phyloP scores from a whole-genome alignment of 2,329 filamentous ascomycete genomes.

The Hymenoscyphus scutula region DNA sequence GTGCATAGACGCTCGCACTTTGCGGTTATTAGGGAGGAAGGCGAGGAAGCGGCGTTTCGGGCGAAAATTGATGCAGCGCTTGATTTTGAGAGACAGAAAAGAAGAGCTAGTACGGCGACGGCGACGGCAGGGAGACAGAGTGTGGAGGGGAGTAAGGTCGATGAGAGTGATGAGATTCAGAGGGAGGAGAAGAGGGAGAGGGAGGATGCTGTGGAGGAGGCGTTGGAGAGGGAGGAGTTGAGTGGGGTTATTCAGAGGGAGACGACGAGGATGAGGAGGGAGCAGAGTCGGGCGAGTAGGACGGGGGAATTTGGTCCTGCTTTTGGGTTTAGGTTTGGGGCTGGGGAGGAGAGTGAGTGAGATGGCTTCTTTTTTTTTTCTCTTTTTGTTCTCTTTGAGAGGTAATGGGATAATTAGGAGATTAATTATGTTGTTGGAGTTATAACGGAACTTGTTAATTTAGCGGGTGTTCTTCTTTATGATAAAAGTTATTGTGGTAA shows the following conservation, averaged over 20 bases:
- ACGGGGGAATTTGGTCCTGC: constrained; percentile 26
- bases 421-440: too few relatives aligned
- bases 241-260: constrained; percentile 18
- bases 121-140: constrained; percentile 7
- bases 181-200: constrained; percentile 23
- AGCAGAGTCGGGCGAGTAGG: constrained; percentile 7
- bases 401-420: too few relatives aligned
- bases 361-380: too few relatives aligned
- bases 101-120: constrained; percentile 6
- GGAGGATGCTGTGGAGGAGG: constrained; percentile 15
- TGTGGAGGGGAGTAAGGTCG: not conserved
- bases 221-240: constrained; percentile 5
- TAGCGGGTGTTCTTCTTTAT: too few relatives aligned
- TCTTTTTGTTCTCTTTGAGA: too few relatives aligned
- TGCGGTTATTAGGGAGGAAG: constrained; percentile 33
- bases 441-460: too few relatives aligned
- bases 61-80: constrained; percentile 33
- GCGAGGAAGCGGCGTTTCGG: constrained; percentile 27
- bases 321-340: constrained; percentile 15
- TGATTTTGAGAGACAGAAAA: constrained; percentile 27
- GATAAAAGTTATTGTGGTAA: too few relatives aligned
- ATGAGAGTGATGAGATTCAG: constrained; percentile 7
- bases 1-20: constrained; percentile 36
- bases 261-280: constrained; percentile 12
- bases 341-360: not conserved